Evolutionary conservation across 805 yeast genomes (phyloP).

Genomic region (Kuraishia piskuri): DNA sequence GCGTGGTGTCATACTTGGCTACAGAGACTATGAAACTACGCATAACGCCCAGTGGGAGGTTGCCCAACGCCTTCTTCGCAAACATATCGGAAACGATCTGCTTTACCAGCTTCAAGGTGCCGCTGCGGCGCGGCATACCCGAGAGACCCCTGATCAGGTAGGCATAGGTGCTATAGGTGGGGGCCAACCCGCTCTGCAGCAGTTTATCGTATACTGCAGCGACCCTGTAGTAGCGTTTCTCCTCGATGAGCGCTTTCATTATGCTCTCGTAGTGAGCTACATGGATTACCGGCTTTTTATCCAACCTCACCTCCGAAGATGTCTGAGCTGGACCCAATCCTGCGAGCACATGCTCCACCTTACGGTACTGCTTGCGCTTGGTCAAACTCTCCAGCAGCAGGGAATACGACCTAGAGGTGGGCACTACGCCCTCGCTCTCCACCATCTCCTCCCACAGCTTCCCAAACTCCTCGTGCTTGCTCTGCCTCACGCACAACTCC

Average conservation of each 20-base stretch:
- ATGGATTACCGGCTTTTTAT: no score
- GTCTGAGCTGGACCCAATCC: no score
- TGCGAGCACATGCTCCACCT: not conserved
- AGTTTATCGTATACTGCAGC: not conserved
- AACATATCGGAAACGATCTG: not conserved
- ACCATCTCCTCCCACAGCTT: not conserved
- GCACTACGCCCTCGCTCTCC: not conserved
- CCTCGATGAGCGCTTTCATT: not conserved
- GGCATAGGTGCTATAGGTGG: not conserved
- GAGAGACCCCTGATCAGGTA: not conserved
- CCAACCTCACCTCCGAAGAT: no score
- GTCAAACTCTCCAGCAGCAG: not conserved
- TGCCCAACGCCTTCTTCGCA: not conserved
- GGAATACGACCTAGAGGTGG: not conserved
- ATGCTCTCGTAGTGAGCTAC: not conserved
- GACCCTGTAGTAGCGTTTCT: not conserved
- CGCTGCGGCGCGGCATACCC: not conserved
- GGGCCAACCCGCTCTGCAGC: not conserved
- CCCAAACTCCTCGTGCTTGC: not conserved
- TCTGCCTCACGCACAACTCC: not conserved
- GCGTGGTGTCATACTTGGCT: not conserved
- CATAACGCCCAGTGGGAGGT: not conserved
- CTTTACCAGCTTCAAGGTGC: not conserved
- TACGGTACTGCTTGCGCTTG: not conserved
- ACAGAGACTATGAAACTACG: not conserved